Percentiles rank a stretch among this genome's conserved stretches.
Evolutionary conservation across 176 grass and related monocot genomes (phyloP).

Genomic region (Pontederia crassipes): DNA sequence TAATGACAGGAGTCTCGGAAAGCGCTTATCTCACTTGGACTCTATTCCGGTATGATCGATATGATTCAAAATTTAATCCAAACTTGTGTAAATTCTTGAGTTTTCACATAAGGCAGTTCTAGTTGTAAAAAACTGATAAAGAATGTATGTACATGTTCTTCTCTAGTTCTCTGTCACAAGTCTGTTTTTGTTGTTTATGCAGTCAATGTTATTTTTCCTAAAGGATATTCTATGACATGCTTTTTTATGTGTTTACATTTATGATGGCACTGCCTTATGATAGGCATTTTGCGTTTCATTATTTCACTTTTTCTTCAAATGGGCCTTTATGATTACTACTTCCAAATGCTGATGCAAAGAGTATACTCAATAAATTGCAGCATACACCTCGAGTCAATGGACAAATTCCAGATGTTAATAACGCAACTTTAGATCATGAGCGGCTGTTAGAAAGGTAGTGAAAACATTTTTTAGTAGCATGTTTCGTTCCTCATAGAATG

Average conservation of each 20-base stretch:
- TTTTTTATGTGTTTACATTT: too few relatives aligned
- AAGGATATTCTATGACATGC: too few relatives aligned
- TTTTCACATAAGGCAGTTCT: not conserved
- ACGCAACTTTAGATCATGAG: conserved; percentile 91
- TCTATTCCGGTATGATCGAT: conserved; percentile 70
- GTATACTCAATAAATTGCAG: conserved; percentile 31
- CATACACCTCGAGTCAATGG: conserved; percentile 98
- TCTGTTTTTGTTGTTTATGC: too few relatives aligned
- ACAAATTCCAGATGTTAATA: conserved; percentile 75
- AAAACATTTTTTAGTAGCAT: too few relatives aligned
- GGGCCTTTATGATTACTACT: conserved; percentile 5
- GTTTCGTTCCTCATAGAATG: too few relatives aligned
- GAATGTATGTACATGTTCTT: too few relatives aligned
- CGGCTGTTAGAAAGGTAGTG: conserved; percentile 77
- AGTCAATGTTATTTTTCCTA: too few relatives aligned
- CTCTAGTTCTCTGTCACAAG: too few relatives aligned
- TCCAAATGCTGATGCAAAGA: conserved; percentile 16
- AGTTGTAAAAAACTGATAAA: not conserved
- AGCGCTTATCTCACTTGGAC: conserved; percentile 85
- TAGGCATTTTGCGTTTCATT: conserved; percentile 8
- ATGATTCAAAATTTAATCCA: not conserved
- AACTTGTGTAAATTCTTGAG: not conserved
- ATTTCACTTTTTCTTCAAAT: not conserved
- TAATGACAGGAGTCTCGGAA: conserved; percentile 57
- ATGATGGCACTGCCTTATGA: not conserved